Conservation (phyloP, 306 rosid genomes). For the Trichosanthes truncata region DNA sequence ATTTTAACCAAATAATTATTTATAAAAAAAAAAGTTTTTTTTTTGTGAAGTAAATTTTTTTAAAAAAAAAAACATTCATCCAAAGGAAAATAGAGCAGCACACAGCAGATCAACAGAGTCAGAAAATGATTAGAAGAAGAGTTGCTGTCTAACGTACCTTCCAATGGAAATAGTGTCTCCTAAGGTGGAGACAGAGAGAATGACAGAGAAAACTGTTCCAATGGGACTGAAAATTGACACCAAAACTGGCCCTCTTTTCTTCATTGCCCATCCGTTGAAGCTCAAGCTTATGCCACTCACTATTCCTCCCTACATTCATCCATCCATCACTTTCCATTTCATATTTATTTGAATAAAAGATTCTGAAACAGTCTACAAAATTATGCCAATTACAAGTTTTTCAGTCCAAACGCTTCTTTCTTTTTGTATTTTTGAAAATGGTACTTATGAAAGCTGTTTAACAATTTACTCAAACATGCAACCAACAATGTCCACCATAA, state of each 20-base stretch:
- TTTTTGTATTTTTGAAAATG: neutral
- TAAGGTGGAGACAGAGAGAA: conserved; percentile 39
- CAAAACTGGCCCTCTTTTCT: conserved; percentile 81
- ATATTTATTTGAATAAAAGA: neutral
- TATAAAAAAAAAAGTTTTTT: too few relatives aligned
- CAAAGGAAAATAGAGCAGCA: neutral
- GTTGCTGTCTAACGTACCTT: conserved; percentile 34
- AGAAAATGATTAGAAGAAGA: neutral
- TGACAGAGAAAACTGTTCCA: conserved; percentile 56
- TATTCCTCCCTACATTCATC: conserved; percentile 42
- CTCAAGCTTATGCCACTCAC: conserved; percentile 53
- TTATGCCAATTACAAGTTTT: neutral
- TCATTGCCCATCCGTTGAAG: conserved; percentile 83
- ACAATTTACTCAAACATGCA: neutral
- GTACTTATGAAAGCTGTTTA: neutral
- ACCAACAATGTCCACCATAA: neutral
- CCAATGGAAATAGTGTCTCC: conserved; percentile 49
- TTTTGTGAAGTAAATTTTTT: neutral
- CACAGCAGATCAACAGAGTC: neutral
- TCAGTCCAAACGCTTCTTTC: neutral
- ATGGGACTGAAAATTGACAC: conserved; percentile 79
- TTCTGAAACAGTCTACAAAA: neutral
- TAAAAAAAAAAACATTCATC: neutral
- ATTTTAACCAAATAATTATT: too few relatives aligned
- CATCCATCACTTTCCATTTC: neutral